These are phyloP conservation scores for Arabidopsis lyrata DNA, from an alignment of 441 rosid species.

Conservation along the genomic window DNA sequence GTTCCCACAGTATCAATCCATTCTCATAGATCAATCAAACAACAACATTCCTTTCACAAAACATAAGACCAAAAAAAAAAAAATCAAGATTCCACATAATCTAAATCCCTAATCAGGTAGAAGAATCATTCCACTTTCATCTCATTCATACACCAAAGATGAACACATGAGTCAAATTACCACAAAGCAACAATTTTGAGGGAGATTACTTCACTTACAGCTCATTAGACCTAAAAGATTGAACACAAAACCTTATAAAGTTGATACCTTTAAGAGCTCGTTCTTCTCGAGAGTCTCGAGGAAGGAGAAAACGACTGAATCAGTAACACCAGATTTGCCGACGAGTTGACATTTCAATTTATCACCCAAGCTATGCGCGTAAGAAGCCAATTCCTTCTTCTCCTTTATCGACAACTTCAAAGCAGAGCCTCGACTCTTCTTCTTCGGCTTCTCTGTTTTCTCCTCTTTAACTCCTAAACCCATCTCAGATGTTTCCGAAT, in stretches of 20 bases:
- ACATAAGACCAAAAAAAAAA: background rate
- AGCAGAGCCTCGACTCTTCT: conserved; percentile 29
- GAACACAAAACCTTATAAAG: background rate
- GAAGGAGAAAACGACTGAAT: conserved; percentile 66
- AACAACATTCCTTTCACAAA: conserved; percentile 17
- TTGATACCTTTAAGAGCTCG: conserved; percentile 82
- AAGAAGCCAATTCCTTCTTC: conserved; percentile 91
- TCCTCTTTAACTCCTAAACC: conserved; percentile 33
- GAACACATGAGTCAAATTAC: background rate
- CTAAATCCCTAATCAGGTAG: background rate
- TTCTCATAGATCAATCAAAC: conserved; percentile 11
- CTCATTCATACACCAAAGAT: background rate
- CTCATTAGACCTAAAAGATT: background rate
- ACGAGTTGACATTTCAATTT: conserved; percentile 79
- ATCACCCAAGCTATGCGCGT: conserved; percentile 83
- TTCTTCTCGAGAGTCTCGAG: conserved; percentile 85
- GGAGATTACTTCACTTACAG: background rate
- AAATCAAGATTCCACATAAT: background rate
- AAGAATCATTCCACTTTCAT: background rate
- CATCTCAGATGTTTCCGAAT: conserved; percentile 25
- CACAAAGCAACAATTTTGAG: background rate
- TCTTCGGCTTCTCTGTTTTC: conserved; percentile 50
- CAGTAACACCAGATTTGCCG: conserved; percentile 89
- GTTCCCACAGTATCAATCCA: background rate
- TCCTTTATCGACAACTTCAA: conserved; percentile 72